Evolutionary conservation across 495 filamentous ascomycete genomes (phyloP), one percentile per base, ranked within the genome.

Genomic region (Aspergillus ellipticus): DNA sequence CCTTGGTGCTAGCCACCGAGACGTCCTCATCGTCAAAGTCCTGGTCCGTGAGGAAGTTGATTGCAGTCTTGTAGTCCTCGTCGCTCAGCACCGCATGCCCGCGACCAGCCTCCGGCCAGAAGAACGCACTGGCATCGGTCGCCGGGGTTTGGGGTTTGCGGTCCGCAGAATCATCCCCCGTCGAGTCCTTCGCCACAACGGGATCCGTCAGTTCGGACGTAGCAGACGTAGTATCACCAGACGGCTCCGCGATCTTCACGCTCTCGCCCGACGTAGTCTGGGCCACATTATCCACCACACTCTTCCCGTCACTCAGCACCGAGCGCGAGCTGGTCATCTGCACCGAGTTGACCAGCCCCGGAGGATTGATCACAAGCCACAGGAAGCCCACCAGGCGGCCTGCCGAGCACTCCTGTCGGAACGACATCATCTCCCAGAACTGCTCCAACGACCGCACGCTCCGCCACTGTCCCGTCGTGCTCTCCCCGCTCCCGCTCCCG

Each of bases 361-460:
- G 68, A 42, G 85, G 82, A 58, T 61, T 87, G 53, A 97, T 87
- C 9, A 96, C 85, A 24, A 96, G 69, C 94, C 94, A 99, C 10
- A 97, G 74, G 64, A 99, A 99, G 0, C 94, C 95, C 0, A 96
- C 95, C 51, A 96, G 69, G 19, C 91, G 77, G 3, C 94, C 94
- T 13, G 90, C 86, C 21, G 92, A 93, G 65, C 94, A 99, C 68
- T 99, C 94, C 66, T 97, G 94, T 26, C 94, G 79, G 65, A 90
- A 97, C 13, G 91, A 87, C 94, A 99, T 97, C 83, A 94, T 86
- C 53, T 99, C 94, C 94, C 94, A 99, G 69, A 99, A 99, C 59
- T 93, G 86, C 28, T 92, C 90, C 28, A 97, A 69, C 0, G 86
- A 87, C 59, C 75, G 83, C 16, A 96, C 86, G 60, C 86, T 91